A percentile compares a stretch with the other conserved stretches of the same genome.
These are phyloP conservation scores for Liquidambar formosana DNA, from an alignment of 164 flowering plant genomes.

Conservation along the genomic window DNA sequence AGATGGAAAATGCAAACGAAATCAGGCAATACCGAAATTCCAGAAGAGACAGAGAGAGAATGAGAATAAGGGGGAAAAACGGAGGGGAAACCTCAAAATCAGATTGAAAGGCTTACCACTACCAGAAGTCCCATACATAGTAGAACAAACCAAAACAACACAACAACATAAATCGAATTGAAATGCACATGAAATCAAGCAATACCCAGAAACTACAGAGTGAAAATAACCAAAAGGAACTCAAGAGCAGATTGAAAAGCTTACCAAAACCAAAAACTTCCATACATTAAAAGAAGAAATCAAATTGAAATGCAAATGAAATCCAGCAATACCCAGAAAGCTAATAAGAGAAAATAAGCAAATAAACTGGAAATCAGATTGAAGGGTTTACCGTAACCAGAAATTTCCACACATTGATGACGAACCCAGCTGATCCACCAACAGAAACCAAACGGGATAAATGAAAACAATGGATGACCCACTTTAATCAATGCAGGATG, in stretches of 20 bases:
- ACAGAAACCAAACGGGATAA: neutral
- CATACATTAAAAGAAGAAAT: neutral
- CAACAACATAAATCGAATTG: neutral
- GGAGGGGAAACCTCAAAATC: neutral
- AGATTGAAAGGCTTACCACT: neutral
- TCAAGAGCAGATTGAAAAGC: neutral
- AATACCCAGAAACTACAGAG: neutral
- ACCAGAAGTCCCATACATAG: neutral
- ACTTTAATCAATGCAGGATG: neutral
- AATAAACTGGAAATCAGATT: neutral
- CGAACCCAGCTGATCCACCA: neutral
- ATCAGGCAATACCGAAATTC: no score
- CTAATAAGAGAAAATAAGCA: neutral
- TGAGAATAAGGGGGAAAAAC: neutral
- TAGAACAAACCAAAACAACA: no score
- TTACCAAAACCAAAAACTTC: neutral
- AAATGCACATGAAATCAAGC: neutral
- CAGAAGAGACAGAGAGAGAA: no score
- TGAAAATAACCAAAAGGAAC: neutral
- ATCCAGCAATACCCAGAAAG: neutral
- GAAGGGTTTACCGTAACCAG: neutral
- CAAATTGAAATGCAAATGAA: constrained; percentile 2
- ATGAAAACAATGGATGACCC: neutral
- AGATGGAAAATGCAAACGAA: no score
- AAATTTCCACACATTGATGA: neutral